phyloP scores from a whole-genome alignment of 306 rosid species.

The Pterocarpus macrocarpus region DNA sequence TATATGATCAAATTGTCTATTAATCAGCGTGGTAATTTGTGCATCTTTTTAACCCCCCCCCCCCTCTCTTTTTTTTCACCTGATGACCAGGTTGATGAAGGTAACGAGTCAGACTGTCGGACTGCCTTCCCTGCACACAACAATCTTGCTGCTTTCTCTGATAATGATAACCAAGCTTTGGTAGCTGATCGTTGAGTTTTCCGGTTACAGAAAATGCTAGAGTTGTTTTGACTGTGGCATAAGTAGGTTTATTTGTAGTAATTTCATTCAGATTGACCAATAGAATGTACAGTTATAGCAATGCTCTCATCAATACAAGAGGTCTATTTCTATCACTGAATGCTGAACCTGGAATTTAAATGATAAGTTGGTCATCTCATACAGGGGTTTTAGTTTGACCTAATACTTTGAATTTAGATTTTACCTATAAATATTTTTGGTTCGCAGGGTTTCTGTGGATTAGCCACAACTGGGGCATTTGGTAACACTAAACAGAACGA shows the following conservation, averaged over 20 bases:
- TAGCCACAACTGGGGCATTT: neutral
- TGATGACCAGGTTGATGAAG: conserved; percentile 69
- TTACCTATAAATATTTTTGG: neutral
- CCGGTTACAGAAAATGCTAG: conserved; percentile 47
- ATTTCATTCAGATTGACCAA: conserved; percentile 53
- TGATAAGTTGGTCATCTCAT: conserved; percentile 28
- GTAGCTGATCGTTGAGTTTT: conserved; percentile 63
- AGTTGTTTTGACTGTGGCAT: conserved; percentile 43
- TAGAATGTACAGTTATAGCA: conserved; percentile 73
- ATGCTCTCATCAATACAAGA: conserved; percentile 62
- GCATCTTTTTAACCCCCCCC: neutral
- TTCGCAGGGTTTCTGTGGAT: neutral
- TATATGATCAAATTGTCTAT: conserved; percentile 2
- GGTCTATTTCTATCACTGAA: conserved; percentile 45
- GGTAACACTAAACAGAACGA: neutral
- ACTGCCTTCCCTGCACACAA: conserved; percentile 54
- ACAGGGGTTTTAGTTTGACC: conserved; percentile 35
- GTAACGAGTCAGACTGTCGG: conserved; percentile 61
- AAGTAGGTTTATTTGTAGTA: conserved; percentile 51
- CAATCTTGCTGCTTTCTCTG: conserved; percentile 56
- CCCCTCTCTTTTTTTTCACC: neutral
- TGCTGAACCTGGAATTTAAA: conserved; percentile 37
- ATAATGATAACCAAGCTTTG: conserved; percentile 66
- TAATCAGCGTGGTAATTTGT: conserved; percentile 20
- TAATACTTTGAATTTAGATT: conserved; percentile 9